Conservation (phyloP, 129 eudicot genomes). For the Helianthus annuus region HanXRQr2.0-SUNRISE NC_035446.2:153850455-153850954, state of each 20-base stretch:
- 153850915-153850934: slow-evolving; percentile 72
- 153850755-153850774: slow-evolving; percentile 42
- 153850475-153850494: slow-evolving; percentile 75
- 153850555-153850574: slow-evolving; percentile 3
- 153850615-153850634: slow-evolving; percentile 62
- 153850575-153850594: slow-evolving; percentile 55
- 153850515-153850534: slow-evolving; percentile 70
- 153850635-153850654: slow-evolving; percentile 64
- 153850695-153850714: slow-evolving; percentile 70
- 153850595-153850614: slow-evolving; percentile 80
- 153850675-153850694: slow-evolving; percentile 74
- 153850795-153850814: slow-evolving; percentile 82
- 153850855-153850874: slow-evolving; percentile 69
- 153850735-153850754: slow-evolving; percentile 58
- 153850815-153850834: slow-evolving; percentile 67
- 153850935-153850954: slow-evolving; percentile 74
- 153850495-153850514: slow-evolving; percentile 84
- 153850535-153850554: slow-evolving; percentile 37
- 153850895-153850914: slow-evolving; percentile 70
- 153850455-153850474: slow-evolving; percentile 71
- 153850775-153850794: slow-evolving; percentile 68
- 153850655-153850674: slow-evolving; percentile 55
- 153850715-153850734: slow-evolving; percentile 64
- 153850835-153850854: slow-evolving; percentile 57
- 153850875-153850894: slow-evolving; percentile 63